A percentile compares a stretch with the other conserved stretches of the same genome.
phyloP scores from a whole-genome alignment of 352 stramenopile species.

The Phytophthora syringae region DNA sequence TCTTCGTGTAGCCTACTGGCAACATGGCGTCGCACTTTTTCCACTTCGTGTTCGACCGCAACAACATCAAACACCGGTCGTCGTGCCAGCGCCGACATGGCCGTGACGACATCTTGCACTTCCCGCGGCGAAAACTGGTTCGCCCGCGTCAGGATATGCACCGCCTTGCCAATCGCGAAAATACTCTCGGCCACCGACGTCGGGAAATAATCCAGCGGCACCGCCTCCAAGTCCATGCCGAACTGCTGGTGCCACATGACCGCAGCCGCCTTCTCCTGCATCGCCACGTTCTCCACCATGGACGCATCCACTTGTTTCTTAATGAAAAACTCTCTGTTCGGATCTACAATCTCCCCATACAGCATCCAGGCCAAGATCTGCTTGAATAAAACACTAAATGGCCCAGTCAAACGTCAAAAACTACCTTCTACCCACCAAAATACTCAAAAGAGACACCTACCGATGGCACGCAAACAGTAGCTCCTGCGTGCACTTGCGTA shows the following conservation, averaged over 20 bases:
- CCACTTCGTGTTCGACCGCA: constrained; percentile 59
- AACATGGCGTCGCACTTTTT: constrained; percentile 61
- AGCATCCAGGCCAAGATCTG: constrained; percentile 88
- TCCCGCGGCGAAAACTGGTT: constrained; percentile 57
- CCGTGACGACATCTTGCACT: constrained; percentile 50
- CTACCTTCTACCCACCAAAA: too few relatives aligned
- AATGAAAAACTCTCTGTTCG: constrained; percentile 82
- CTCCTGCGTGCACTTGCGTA: constrained; percentile 61
- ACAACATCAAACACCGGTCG: constrained; percentile 54
- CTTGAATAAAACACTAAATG: constrained; percentile 66
- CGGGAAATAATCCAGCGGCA: constrained; percentile 70
- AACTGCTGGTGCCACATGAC: constrained; percentile 61
- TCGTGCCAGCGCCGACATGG: constrained; percentile 44
- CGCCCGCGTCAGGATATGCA: constrained; percentile 59
- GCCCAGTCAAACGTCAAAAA: constrained; percentile 6
- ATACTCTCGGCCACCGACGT: constrained; percentile 65
- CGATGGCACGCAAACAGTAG: constrained; percentile 60
- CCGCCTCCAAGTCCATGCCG: constrained; percentile 56
- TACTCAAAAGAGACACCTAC: constrained; percentile 29
- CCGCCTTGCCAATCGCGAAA: constrained; percentile 71
- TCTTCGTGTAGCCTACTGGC: constrained; percentile 63
- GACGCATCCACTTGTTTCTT: constrained; percentile 26
- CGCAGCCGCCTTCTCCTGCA: constrained; percentile 5
- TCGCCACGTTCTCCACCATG: neutral
- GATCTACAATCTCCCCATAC: constrained; percentile 73